phyloP scores from a whole-genome alignment of 495 filamentous ascomycete genomes.

The Aspergillus asperescens region DNA sequence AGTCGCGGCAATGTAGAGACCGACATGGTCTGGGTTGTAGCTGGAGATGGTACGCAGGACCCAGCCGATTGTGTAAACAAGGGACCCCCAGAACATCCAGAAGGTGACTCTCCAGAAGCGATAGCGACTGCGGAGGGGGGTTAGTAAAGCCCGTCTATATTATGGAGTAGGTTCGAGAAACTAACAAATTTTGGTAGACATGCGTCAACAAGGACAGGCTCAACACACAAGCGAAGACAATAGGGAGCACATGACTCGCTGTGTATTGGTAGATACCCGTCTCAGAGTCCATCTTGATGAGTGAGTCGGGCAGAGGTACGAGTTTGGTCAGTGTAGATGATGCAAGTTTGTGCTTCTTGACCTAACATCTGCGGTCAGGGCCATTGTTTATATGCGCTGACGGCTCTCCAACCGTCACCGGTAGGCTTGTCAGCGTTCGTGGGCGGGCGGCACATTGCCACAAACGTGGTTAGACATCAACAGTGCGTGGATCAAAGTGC shows the following conservation, averaged over 20 bases:
- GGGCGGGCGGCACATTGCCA: not conserved
- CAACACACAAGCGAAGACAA: constrained; percentile 34
- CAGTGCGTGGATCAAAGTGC: not conserved
- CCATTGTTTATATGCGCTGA: not conserved
- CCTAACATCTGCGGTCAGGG: not conserved
- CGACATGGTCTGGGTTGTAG: constrained; percentile 28
- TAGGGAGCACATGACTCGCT: constrained; percentile 38
- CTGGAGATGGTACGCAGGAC: constrained; percentile 35
- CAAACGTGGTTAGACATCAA: not conserved
- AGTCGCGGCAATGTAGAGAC: constrained; percentile 48
- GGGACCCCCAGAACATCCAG: constrained; percentile 38
- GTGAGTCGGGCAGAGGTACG: no score
- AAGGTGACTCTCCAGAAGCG: constrained; percentile 42
- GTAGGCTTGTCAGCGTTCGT: not conserved
- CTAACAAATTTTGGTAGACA: constrained; percentile 32
- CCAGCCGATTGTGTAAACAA: constrained; percentile 42
- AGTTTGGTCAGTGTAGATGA: no score
- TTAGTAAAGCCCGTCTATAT: not conserved
- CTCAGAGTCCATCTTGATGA: not conserved
- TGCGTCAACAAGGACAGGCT: constrained; percentile 31
- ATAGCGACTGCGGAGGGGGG: constrained; percentile 25
- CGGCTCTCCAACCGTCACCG: not conserved
- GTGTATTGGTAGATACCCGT: constrained; percentile 20
- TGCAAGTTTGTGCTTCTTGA: no score
- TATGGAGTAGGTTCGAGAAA: not conserved